Conservation (phyloP, 257 asterid genomes). For the Primulina eburnea region DNA sequence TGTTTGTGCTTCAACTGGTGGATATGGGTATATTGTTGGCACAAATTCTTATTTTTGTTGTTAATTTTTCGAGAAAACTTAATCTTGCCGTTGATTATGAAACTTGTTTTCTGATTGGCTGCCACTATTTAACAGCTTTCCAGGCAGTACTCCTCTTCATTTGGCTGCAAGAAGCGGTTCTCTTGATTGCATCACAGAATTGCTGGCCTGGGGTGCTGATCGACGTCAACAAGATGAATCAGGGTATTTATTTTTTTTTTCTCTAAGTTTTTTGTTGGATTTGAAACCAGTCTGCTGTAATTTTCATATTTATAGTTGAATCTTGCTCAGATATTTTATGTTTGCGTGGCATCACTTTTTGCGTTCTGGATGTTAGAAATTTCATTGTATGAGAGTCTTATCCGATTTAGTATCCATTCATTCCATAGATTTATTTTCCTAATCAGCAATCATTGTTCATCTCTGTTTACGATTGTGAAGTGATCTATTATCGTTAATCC, state of each 20-base stretch:
- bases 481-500: neutral
- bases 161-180: slow-evolving; percentile 65
- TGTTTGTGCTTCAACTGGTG: slow-evolving; percentile 79
- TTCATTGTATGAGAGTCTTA: neutral
- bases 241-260: slow-evolving; percentile 32
- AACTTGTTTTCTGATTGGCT: neutral
- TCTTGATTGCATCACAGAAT: slow-evolving; percentile 46
- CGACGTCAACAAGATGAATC: slow-evolving; percentile 46
- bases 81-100: neutral
- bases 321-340: neutral
- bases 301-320: neutral
- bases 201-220: slow-evolving; percentile 58
- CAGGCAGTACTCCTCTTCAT: slow-evolving; percentile 54
- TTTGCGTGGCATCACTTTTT: neutral
- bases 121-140: neutral
- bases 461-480: neutral
- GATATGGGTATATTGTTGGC: slow-evolving; percentile 51
- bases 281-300: neutral
- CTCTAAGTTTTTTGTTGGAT: neutral
- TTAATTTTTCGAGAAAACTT: neutral
- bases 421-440: neutral
- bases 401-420: neutral
- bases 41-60: neutral
- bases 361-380: neutral
- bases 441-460: neutral